Conservation (phyloP, 108 stramenopile genomes). For the Cylindrotheca fusiformis region DNA sequence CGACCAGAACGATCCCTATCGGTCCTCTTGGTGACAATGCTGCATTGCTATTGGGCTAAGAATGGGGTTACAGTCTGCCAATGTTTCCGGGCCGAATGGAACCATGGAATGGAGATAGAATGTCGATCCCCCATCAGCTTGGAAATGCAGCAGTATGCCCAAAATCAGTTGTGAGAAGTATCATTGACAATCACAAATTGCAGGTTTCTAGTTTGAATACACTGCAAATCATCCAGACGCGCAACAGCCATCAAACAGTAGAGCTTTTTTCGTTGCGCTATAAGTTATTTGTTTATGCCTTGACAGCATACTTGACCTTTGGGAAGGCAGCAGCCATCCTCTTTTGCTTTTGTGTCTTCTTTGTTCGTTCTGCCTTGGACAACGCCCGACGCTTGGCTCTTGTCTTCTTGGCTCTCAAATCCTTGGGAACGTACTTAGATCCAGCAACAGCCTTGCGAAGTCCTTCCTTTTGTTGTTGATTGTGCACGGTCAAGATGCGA, state of each 20-base stretch:
- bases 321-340: constrained; percentile 85
- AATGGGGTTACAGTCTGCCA: too few species aligned
- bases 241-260: not conserved
- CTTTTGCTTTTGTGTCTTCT: constrained; percentile 80
- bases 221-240: not conserved
- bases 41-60: too few species aligned
- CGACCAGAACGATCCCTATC: too few species aligned
- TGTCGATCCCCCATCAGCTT: too few species aligned
- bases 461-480: constrained; percentile 96
- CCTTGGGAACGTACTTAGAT: constrained; percentile 93
- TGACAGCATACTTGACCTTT: constrained; percentile 74
- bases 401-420: constrained; percentile 97
- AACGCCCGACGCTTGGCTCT: constrained; percentile 95
- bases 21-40: too few species aligned
- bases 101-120: too few species aligned
- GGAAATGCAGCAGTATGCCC: too few species aligned
- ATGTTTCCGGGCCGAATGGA: too few species aligned
- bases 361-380: constrained; percentile 77
- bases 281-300: constrained; percentile 56
- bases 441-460: constrained; percentile 85
- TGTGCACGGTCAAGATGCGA: constrained; percentile 97
- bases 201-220: not conserved
- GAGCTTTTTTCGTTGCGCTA: constrained; percentile 2
- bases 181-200: too few species aligned
- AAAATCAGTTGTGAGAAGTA: too few species aligned